Evolutionary conservation across 495 filamentous ascomycete species (phyloP).

Genomic region (Aspergillus sparsus): DNA sequence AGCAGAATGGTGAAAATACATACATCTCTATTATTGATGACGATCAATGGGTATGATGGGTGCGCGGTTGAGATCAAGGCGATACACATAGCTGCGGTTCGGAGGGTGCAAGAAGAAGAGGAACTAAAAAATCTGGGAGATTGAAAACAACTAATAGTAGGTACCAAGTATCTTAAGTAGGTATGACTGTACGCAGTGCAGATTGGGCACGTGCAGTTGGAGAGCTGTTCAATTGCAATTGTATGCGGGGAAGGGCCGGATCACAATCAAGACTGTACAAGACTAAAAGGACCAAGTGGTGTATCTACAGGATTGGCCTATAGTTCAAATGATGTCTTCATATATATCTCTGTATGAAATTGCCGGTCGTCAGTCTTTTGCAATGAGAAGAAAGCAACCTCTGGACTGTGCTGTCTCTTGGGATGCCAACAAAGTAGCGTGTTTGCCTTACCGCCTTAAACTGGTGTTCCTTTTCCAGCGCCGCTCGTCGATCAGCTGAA

Average conservation of each 20-base stretch:
- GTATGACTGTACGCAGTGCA: not conserved
- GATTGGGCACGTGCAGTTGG: slow-evolving; percentile 17
- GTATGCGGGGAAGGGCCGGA: not conserved
- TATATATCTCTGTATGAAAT: too few relatives aligned
- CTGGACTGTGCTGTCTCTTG: not conserved
- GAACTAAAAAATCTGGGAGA: not conserved
- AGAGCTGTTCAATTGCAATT: not conserved
- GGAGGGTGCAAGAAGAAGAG: not conserved
- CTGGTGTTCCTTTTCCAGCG: not conserved
- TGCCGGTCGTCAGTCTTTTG: too few relatives aligned
- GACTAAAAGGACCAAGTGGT: too few relatives aligned
- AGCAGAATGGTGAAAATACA: slow-evolving; percentile 12
- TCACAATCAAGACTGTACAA: not conserved
- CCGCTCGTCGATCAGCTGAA: not conserved
- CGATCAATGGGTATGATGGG: slow-evolving; percentile 83
- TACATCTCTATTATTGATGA: slow-evolving; percentile 93
- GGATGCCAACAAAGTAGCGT: not conserved
- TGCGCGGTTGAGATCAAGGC: slow-evolving; percentile 86
- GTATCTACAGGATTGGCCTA: too few relatives aligned
- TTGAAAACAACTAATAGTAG: not conserved
- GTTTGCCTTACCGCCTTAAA: slow-evolving; percentile 6
- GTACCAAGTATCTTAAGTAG: not conserved
- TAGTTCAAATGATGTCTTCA: too few relatives aligned
- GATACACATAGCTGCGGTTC: slow-evolving; percentile 74
- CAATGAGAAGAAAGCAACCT: too few relatives aligned